Conservation (phyloP, 306 rosid species). For the Rosa multiflora region DNA sequence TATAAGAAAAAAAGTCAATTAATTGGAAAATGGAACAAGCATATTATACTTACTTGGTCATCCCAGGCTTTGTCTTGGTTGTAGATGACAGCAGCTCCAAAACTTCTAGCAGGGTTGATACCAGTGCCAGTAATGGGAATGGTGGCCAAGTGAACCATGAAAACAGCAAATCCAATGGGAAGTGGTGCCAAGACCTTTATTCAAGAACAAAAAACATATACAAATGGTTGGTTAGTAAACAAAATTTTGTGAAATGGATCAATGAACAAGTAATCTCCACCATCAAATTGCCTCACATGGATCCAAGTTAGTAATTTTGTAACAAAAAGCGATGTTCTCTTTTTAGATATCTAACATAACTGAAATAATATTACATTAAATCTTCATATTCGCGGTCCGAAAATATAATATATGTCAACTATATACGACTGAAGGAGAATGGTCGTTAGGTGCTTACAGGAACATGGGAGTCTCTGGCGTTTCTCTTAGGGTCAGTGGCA, state of each 20-base stretch:
- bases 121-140: slow-evolving; percentile 95
- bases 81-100: slow-evolving; percentile 91
- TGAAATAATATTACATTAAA: too few species aligned
- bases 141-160: slow-evolving; percentile 96
- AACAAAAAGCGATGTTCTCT: not conserved
- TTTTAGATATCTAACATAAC: too few species aligned
- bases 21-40: not conserved
- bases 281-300: not conserved
- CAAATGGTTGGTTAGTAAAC: not conserved
- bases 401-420: not conserved
- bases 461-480: slow-evolving; percentile 90
- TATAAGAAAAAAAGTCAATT: too few species aligned
- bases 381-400: too few species aligned
- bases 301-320: not conserved
- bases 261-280: not conserved
- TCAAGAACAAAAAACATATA: not conserved
- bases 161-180: slow-evolving; percentile 93
- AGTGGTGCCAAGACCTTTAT: slow-evolving; percentile 90
- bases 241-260: not conserved
- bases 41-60: slow-evolving; percentile 53
- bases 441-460: slow-evolving; percentile 52
- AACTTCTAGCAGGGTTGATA: slow-evolving; percentile 93
- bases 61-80: slow-evolving; percentile 74
- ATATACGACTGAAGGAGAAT: not conserved
- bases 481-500: slow-evolving; percentile 94